Evolutionary conservation across 2,329 filamentous ascomycete genomes (phyloP), one percentile per base, ranked within the genome.

Genomic region (Chrysoporthe deuterocubensis): DNA sequence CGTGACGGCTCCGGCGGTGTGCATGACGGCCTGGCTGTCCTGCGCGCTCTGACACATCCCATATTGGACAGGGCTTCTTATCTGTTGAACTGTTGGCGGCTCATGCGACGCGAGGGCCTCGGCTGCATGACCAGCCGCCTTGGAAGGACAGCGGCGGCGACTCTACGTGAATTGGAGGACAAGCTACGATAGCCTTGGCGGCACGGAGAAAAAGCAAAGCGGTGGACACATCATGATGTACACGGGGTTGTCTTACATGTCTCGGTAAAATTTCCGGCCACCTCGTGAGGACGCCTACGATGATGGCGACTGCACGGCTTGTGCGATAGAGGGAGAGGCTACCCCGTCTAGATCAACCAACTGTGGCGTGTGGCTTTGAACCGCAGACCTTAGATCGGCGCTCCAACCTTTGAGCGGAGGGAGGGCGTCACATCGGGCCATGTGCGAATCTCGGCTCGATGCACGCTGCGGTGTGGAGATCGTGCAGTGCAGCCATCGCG

Each of bases 271-370:
- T 44, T 46, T 61, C 58, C n/a, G 58, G n/a, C 37, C 2, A 16
- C 48, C 21, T 61, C 42, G 43, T 42, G 21, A 61, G 21, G 58
- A 34, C 13, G 43, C 26, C 44, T 42, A 26, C 7, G 58, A 61
- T 37, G 54, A 46, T 43, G 58, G 21, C 42, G 58, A 61, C 42
- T 61, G 58, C 42, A 61, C n/a, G 34, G 58, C 42, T 46, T 32
- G 58, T 61, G 9, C 58, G 11, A 44, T 4, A 61, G 40, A 9
- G 6, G 32, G 11, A 52, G n/a, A 26, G 26, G 50, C 21, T 34
- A 32, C n/a, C 26, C 21, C 34, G 8, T 59, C 13, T 21, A 4
- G 37, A 43, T 34, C 58, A 48, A 32, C 43, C 42, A n/a, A 34
- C 7, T 34, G 21, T 61, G 58, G 42, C 58, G 21, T 18, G 58